A percentile compares a stretch with the other conserved stretches of the same genome.
These are phyloP conservation scores for Pythium phragmiticola DNA, from an alignment of 352 stramenopile genomes.

Conservation along the genomic window DNA sequence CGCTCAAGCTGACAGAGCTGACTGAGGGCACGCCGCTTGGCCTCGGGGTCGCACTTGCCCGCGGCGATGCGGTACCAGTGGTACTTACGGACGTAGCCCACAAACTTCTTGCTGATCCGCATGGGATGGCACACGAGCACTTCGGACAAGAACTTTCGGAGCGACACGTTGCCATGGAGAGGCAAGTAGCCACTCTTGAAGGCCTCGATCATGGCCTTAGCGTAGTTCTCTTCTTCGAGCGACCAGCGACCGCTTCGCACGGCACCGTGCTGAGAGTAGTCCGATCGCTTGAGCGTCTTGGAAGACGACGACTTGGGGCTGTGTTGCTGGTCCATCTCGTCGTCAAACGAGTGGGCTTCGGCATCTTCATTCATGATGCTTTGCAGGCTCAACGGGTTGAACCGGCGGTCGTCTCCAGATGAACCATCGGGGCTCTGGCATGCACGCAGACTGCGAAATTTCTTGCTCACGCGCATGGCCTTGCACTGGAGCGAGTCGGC, in stretches of 20 bases:
- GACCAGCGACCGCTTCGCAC: slow-evolving; percentile 75
- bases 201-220: slow-evolving; percentile 80
- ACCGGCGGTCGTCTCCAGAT: slow-evolving; percentile 27
- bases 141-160: slow-evolving; percentile 86
- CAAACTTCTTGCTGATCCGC: slow-evolving; percentile 92
- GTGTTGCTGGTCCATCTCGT: slow-evolving; percentile 21
- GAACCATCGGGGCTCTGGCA: slow-evolving; percentile 25
- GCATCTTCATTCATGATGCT: slow-evolving; percentile 78
- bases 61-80: slow-evolving; percentile 80
- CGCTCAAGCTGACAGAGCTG: slow-evolving; percentile 49
- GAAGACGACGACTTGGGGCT: slow-evolving; percentile 35
- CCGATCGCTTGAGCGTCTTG: slow-evolving; percentile 69
- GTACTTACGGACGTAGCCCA: slow-evolving; percentile 87
- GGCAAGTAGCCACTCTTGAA: slow-evolving; percentile 74
- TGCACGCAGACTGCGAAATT: slow-evolving; percentile 46
- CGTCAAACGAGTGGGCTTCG: slow-evolving; percentile 15
- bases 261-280: slow-evolving; percentile 75
- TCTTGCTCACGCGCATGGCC: slow-evolving; percentile 67
- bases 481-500: slow-evolving; percentile 60
- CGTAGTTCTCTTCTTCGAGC: slow-evolving; percentile 71
- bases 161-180: slow-evolving; percentile 75
- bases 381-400: slow-evolving; percentile 66
- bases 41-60: slow-evolving; percentile 54
- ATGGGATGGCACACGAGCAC: slow-evolving; percentile 88
- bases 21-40: slow-evolving; percentile 40